Conservation (phyloP, 331 rosid genomes). For the Pyracantha coccinea region DNA sequence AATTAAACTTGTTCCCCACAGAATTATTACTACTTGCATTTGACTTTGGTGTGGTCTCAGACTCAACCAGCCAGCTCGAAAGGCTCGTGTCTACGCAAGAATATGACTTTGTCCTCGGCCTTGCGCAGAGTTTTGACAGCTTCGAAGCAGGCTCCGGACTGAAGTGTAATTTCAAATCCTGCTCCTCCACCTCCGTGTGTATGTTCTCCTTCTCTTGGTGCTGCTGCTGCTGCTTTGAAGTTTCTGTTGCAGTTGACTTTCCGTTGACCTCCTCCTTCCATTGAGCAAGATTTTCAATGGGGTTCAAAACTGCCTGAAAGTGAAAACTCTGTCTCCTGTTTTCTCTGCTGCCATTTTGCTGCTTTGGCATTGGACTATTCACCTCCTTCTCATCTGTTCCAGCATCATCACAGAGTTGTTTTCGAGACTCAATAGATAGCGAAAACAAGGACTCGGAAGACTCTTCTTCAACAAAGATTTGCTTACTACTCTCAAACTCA, state of each 20-base stretch:
- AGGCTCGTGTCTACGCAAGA: constrained; percentile 62
- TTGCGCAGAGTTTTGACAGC: constrained; percentile 13
- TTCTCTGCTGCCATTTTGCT: not conserved
- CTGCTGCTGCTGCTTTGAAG: constrained; percentile 3
- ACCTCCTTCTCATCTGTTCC: constrained; percentile 60
- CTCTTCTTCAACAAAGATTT: constrained; percentile 21
- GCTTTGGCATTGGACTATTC: constrained; percentile 37
- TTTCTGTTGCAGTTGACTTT: not conserved
- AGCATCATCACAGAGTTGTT: constrained; percentile 19
- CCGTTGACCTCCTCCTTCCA: constrained; percentile 24
- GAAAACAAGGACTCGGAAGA: constrained; percentile 83
- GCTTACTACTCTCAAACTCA: not conserved
- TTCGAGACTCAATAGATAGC: constrained; percentile 52
- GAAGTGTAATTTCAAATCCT: not conserved
- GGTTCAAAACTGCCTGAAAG: constrained; percentile 28
- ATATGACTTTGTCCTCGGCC: constrained; percentile 6
- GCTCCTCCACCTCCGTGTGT: constrained; percentile 18
- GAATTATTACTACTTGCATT: constrained; percentile 22
- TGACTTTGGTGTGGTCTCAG: constrained; percentile 34
- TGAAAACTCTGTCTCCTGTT: not conserved
- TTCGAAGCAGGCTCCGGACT: constrained; percentile 36
- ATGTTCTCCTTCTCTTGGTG: constrained; percentile 49
- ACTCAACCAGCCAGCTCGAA: constrained; percentile 74
- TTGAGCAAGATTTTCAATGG: constrained; percentile 52
- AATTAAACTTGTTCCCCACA: constrained; percentile 22